These are phyloP conservation scores for Nosema muscidifuracis DNA, from an alignment of 371 early-diverging fungal species.

Conservation along the genomic window DNA sequence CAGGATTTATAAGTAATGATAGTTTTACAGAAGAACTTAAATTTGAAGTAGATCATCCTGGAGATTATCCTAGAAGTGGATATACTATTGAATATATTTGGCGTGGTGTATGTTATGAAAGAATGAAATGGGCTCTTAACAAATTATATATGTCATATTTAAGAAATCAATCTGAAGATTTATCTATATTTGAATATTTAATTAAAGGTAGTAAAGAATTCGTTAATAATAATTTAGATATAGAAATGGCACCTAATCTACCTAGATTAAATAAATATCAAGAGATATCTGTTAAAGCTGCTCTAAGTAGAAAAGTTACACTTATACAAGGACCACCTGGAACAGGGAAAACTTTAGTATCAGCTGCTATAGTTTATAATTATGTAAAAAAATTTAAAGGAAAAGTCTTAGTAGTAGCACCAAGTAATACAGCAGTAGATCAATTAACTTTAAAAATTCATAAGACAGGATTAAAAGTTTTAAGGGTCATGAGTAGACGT, in stretches of 20 bases:
- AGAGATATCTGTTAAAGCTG: constrained; percentile 77
- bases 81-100: constrained; percentile 94
- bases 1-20: constrained; percentile 76
- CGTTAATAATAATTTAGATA: constrained; percentile 79
- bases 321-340: constrained; percentile 75
- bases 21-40: constrained; percentile 87
- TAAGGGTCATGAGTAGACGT: constrained; percentile 81
- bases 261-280: constrained; percentile 93
- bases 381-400: constrained; percentile 68
- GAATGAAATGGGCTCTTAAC: constrained; percentile 44
- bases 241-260: constrained; percentile 71
- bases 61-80: constrained; percentile 76
- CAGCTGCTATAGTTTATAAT: constrained; percentile 89
- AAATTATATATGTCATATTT: constrained; percentile 26
- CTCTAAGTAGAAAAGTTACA: constrained; percentile 77
- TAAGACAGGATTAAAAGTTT: constrained; percentile 81
- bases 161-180: constrained; percentile 68
- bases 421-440: constrained; percentile 97
- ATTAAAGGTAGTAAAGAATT: constrained; percentile 69
- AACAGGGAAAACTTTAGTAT: constrained; percentile 82
- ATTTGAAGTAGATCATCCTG: constrained; percentile 71
- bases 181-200: constrained; percentile 80
- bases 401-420: constrained; percentile 88
- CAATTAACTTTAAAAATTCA: constrained; percentile 86
- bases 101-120: constrained; percentile 87